Evolutionary conservation across 345 rosid species (phyloP).

Genomic region (Punica granatum): DNA sequence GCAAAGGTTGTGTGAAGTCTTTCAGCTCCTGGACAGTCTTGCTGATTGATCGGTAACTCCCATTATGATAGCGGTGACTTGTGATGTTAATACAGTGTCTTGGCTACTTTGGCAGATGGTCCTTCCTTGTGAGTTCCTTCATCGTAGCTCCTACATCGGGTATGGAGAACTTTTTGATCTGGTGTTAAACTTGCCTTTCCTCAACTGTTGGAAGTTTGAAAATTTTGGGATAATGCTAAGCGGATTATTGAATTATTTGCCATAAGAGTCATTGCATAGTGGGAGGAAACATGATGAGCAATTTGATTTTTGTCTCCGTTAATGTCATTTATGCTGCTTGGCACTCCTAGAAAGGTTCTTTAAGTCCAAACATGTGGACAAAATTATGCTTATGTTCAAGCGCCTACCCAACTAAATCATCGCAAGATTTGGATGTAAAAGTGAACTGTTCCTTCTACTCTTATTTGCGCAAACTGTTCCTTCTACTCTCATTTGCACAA

Average conservation of each 20-base stretch:
- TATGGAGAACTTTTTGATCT: too few relatives aligned
- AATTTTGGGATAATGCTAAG: background rate
- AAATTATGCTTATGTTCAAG: background rate
- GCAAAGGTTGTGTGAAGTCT: background rate
- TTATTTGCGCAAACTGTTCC: too few relatives aligned
- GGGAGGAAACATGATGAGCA: background rate
- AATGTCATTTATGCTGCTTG: too few relatives aligned
- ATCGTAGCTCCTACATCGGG: too few relatives aligned
- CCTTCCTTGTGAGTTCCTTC: too few relatives aligned
- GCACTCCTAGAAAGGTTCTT: background rate
- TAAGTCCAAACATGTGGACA: background rate
- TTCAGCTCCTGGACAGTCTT: background rate
- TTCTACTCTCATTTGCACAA: too few relatives aligned
- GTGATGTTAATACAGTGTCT: background rate
- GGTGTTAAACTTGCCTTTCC: background rate
- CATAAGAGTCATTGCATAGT: background rate
- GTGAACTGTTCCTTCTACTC: background rate
- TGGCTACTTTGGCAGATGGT: too few relatives aligned
- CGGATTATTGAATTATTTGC: background rate
- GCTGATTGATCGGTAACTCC: background rate
- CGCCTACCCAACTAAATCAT: background rate
- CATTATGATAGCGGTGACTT: background rate
- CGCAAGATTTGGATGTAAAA: background rate
- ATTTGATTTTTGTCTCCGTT: background rate
- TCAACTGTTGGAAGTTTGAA: background rate